Conservation (phyloP, 2,329 filamentous ascomycete genomes). For the Ophiosphaerella korrae region DNA sequence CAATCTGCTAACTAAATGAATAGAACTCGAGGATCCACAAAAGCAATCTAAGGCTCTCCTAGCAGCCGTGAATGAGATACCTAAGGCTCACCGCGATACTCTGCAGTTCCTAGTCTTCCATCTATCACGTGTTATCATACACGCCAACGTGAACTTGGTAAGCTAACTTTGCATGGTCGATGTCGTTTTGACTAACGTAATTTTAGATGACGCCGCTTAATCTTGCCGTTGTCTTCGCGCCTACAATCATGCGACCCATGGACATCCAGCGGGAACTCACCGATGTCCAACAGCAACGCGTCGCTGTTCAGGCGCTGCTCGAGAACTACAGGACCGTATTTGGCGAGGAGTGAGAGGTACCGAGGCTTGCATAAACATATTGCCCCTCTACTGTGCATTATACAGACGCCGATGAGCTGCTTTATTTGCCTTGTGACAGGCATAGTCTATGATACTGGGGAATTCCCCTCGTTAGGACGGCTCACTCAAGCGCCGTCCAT, state of each 20-base stretch:
- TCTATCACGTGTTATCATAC: conserved; percentile 80
- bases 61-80: conserved; percentile 76
- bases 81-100: conserved; percentile 82
- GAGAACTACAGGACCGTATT: conserved; percentile 89
- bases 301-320: conserved; percentile 88
- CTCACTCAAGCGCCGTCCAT: too few relatives aligned
- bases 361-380: background rate
- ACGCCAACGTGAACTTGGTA: conserved; percentile 83
- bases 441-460: too few relatives aligned
- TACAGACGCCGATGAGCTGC: too few relatives aligned
- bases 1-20: conserved; percentile 6
- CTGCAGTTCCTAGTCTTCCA: conserved; percentile 95
- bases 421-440: too few relatives aligned
- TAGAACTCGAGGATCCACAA: conserved; percentile 66
- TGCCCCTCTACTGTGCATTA: background rate
- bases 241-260: conserved; percentile 92
- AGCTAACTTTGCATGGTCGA: conserved; percentile 37
- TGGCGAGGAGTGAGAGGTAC: conserved; percentile 35
- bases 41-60: conserved; percentile 63
- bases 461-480: too few relatives aligned
- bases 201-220: conserved; percentile 91
- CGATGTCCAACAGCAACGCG: conserved; percentile 92
- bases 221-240: conserved; percentile 93
- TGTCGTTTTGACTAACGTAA: conserved; percentile 15
- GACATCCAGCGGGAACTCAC: conserved; percentile 93